A percentile compares a stretch with the other conserved stretches of the same genome.
Evolutionary conservation across 1,139 yeast species (phyloP).

Genomic region (Geotrichum australiense): DNA sequence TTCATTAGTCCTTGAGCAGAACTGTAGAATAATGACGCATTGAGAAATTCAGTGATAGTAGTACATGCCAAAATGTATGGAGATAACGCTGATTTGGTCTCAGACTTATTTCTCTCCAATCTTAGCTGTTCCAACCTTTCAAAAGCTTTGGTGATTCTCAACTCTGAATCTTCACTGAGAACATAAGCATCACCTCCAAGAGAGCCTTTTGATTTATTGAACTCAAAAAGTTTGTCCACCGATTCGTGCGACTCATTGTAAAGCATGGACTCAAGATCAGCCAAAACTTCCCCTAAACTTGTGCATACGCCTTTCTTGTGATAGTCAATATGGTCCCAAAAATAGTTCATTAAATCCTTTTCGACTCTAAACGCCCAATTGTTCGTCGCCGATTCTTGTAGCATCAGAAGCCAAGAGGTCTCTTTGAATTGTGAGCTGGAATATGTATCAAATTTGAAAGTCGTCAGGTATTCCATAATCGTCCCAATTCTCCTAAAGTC

Average conservation of each 20-base stretch:
- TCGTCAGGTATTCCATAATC: constrained; percentile 43
- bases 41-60: constrained; percentile 29
- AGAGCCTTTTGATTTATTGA: constrained; percentile 34
- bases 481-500: constrained; percentile 59
- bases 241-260: constrained; percentile 45
- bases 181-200: constrained; percentile 33
- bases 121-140: constrained; percentile 43
- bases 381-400: constrained; percentile 50
- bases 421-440: constrained; percentile 64
- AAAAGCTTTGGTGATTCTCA: constrained; percentile 37
- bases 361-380: constrained; percentile 48
- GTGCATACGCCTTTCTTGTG: constrained; percentile 73
- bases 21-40: constrained; percentile 17
- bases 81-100: constrained; percentile 7
- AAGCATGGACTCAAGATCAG: constrained; percentile 48
- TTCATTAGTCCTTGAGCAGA: constrained; percentile 29
- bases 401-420: constrained; percentile 53
- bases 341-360: constrained; percentile 42
- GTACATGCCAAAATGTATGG: constrained; percentile 36
- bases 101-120: constrained; percentile 13
- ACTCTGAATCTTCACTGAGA: constrained; percentile 28
- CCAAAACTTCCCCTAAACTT: constrained; percentile 60
- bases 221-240: constrained; percentile 39
- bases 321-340: constrained; percentile 47
- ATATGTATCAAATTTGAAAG: constrained; percentile 38